Evolutionary conservation across 1,284 basidiomycete species (phyloP).

Genomic region (Malassezia vespertilionis): DNA sequence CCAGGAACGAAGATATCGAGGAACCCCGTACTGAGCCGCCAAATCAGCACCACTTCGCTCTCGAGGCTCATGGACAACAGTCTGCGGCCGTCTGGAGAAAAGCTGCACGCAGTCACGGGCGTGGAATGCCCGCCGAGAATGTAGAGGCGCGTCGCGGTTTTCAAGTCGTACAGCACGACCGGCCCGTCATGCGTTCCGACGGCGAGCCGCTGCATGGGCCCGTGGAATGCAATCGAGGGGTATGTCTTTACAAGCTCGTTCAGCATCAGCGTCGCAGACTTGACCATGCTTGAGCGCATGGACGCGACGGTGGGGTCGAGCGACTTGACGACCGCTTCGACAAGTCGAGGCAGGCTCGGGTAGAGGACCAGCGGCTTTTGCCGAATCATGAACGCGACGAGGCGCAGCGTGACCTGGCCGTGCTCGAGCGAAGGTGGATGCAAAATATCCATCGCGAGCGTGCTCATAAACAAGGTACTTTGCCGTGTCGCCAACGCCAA

Average conservation of each 20-base stretch:
- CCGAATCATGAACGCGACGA: conserved; percentile 83
- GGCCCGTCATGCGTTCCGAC: conserved; percentile 84
- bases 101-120: conserved; percentile 47
- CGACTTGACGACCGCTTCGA: conserved; percentile 92
- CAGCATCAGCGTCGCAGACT: conserved; percentile 78
- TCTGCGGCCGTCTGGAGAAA: conserved; percentile 81
- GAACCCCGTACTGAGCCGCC: conserved; percentile 51
- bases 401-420: conserved; percentile 76
- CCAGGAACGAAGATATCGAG: conserved; percentile 81
- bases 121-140: conserved; percentile 71
- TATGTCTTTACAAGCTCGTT: conserved; percentile 69
- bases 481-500: conserved; percentile 72
- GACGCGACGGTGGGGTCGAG: conserved; percentile 78
- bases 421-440: conserved; percentile 67
- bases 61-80: conserved; percentile 76
- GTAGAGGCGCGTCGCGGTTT: conserved; percentile 85
- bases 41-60: conserved; percentile 54
- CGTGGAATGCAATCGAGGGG: conserved; percentile 82
- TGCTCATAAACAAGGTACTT: conserved; percentile 87
- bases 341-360: conserved; percentile 70
- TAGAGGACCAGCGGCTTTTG: conserved; percentile 76
- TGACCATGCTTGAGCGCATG: conserved; percentile 72
- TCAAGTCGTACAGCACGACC: conserved; percentile 83
- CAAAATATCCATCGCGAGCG: conserved; percentile 77
- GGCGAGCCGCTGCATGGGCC: conserved; percentile 69